Base-by-base conservation (phyloP, 1,139 yeast species). In the Kurtzmaniella quercitrusa region DNA sequence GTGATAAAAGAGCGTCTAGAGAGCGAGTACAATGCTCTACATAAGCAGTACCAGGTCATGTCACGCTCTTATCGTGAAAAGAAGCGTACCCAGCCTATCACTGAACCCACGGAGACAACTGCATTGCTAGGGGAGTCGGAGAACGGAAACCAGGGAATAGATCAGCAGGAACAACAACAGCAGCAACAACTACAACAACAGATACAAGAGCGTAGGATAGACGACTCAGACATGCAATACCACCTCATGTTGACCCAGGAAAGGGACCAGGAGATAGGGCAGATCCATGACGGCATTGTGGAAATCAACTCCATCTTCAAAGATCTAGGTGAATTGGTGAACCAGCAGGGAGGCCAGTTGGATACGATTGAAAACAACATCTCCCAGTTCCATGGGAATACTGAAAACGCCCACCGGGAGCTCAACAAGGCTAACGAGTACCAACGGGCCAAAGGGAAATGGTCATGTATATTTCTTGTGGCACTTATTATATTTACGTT, bases 251-350 rank as follows among this genome's bases (percentile, higher is more conserved):
- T 90, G 7, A 80, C 90, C 2, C 79, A 82, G 47, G 93, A 88
- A 56, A 66, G 96, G 46, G 83, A 85, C 48, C 65, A 78, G 19
- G 95, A 88, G 48, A 85, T 90, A 24, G 73, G 74, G 33, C 82
- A 78, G 49, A 85, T 90, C 7, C 81, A 85, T 38, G 79, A 81
- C 42, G 95, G 96, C 0, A 87, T 90, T 7, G 75, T 75, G 47
- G 96, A 90, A 54, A 89, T 90, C 40, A 89, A 90, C 58, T 75
- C 90, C 7, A 89, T 90, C 1, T 90, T 89, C 61, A 81, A 82
- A 51, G 96, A 89, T 54, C 65, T 90, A 49, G 90, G 90, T 14
- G 76, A 80, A 37, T 65, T 90, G 52, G 94, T 90, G 1, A 73
- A 75, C 44, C 93, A 87, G 57, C 97, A 90, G 59, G 96, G 96